Evolutionary conservation across 163 green algal species (phyloP).

Genomic region (Picocystis sp.): DNA sequence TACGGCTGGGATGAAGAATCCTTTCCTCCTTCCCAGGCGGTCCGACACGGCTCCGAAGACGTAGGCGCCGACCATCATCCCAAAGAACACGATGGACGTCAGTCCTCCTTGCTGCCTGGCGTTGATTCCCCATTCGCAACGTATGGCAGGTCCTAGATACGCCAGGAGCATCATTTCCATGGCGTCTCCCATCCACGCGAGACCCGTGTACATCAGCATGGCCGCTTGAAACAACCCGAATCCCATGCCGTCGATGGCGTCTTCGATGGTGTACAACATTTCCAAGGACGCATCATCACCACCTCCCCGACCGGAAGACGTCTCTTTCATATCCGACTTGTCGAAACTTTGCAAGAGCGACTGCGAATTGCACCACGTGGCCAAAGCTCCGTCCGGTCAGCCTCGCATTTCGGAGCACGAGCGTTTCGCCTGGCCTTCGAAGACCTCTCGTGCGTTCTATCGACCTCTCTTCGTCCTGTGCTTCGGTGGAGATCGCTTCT

Average conservation of each 20-base stretch:
- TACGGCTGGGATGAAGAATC: constrained; percentile 34
- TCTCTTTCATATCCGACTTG: too few relatives aligned
- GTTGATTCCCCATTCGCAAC: constrained; percentile 32
- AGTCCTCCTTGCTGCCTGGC: constrained; percentile 30
- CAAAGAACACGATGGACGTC: constrained; percentile 41
- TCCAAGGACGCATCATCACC: not conserved
- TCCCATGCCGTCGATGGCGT: constrained; percentile 28
- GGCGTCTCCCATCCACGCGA: constrained; percentile 50
- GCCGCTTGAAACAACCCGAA: constrained; percentile 50
- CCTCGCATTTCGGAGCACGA: too few relatives aligned
- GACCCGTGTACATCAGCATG: constrained; percentile 43
- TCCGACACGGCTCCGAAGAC: constrained; percentile 44
- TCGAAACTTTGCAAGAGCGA: too few relatives aligned
- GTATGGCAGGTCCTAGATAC: constrained; percentile 50
- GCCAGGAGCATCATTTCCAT: constrained; percentile 74
- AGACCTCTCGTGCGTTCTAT: too few relatives aligned
- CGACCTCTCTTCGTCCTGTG: too few relatives aligned
- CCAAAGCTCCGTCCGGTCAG: too few relatives aligned
- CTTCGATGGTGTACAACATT: constrained; percentile 21
- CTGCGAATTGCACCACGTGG: too few relatives aligned
- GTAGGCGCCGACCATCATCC: constrained; percentile 59
- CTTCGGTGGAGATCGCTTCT: too few relatives aligned
- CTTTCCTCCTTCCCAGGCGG: constrained; percentile 29
- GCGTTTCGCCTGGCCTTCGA: too few relatives aligned
- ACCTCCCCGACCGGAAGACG: not conserved